Evolutionary conservation across 805 yeast species (phyloP).

Genomic region (Teunomyces pallodes): DNA sequence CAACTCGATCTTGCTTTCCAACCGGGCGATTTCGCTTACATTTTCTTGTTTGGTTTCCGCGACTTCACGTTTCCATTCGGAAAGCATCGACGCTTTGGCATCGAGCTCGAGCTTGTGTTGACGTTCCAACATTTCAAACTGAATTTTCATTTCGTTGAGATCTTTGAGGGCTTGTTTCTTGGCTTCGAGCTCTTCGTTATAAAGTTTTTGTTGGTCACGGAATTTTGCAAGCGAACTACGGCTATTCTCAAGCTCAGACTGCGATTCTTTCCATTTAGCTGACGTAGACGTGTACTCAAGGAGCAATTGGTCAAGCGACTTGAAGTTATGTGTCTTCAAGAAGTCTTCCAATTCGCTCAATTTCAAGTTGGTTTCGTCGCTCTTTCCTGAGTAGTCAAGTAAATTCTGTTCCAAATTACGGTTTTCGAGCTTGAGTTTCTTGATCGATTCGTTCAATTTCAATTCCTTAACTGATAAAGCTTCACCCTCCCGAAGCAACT

Average conservation of each 20-base stretch:
- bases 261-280: constrained; percentile 13
- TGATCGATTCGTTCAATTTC: constrained; percentile 62
- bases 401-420: constrained; percentile 29
- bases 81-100: constrained; percentile 32
- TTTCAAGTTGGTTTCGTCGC: constrained; percentile 27
- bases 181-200: constrained; percentile 21
- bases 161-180: constrained; percentile 21
- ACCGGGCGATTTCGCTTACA: constrained; percentile 39
- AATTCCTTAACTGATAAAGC: constrained; percentile 69
- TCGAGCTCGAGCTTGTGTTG: constrained; percentile 33
- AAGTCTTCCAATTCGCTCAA: constrained; percentile 40
- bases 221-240: constrained; percentile 13
- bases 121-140: constrained; percentile 28
- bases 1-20: constrained; percentile 71
- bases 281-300: constrained; percentile 15
- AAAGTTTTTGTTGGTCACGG: constrained; percentile 20
- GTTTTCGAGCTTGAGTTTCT: constrained; percentile 47
- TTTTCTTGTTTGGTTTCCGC: constrained; percentile 33
- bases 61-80: constrained; percentile 27
- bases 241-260: constrained; percentile 15
- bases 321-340: constrained; percentile 25
- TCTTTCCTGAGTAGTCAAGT: constrained; percentile 26
- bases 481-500: constrained; percentile 74
- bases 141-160: constrained; percentile 29
- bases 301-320: constrained; percentile 27